Base-by-base conservation (phyloP, 169 alveolate species). In the Toxoplasma gondii region DNA sequence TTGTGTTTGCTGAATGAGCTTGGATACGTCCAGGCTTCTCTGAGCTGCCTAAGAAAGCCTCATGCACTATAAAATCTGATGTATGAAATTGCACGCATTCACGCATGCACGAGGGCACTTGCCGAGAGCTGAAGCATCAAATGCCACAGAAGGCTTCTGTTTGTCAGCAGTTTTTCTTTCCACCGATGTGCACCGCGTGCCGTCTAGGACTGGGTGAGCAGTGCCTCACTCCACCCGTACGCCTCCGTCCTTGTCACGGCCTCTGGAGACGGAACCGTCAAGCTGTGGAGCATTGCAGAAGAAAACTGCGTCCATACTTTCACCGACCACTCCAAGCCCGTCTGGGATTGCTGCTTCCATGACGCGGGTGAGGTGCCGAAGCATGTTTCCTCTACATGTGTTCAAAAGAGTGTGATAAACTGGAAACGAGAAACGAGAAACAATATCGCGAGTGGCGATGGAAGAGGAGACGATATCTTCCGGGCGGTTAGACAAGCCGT, bases 251-350 rank as follows among this genome's bases (percentile, higher is more conserved):
- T 98, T 39, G 98, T 97, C 24, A 98, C 99, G 34, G 95, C 98
- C 81, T 97, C 99, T 17, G 99, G 99, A 4, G 99, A 98, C 96
- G 97, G 98, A 41, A 97, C 98, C 27, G 97, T 97, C 43, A 98
- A 98, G 96, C 94, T 98, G n/a, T 98, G 99, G 99, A 98, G 98
- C 94, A 97, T 98, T 81, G 96, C 98, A 44, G 98, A 97, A 92
- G 99, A 98, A 91, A 93, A 93, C 91, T 98, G 99, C 96, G 96
- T 96, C 38, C 96, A 97, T 93, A 98, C 99, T 1, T 97, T 97
- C 88, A 96, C 97, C 0, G 99, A 98, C 95, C 99, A 98, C 96
- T 97, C 98, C 17, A 97, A 97, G 95, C 97, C 98, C 24, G 99
- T 98, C 54, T 98, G 99, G 98, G 86, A 41, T 22, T 81, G 90